These are phyloP conservation scores for Daldinia vernicosa DNA, from an alignment of 495 filamentous ascomycete genomes.

Conservation along the genomic window DNA sequence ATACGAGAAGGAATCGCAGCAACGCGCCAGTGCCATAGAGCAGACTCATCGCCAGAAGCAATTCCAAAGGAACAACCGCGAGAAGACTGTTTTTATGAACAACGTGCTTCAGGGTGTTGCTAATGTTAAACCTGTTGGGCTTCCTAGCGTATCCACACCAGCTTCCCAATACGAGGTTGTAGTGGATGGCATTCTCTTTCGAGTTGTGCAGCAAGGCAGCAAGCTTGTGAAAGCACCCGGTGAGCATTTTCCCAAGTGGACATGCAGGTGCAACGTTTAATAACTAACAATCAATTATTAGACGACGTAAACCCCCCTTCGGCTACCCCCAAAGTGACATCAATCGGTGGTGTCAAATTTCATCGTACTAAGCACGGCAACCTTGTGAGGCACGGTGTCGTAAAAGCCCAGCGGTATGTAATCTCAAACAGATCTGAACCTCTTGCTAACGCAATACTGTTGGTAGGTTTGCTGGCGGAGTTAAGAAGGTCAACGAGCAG, in stretches of 20 bases:
- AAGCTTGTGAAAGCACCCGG: constrained; percentile 81
- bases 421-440: background rate
- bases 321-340: constrained; percentile 79
- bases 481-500: constrained; percentile 77
- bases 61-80: constrained; percentile 66
- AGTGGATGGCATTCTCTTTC: constrained; percentile 80
- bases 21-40: constrained; percentile 78
- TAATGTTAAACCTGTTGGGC: constrained; percentile 45
- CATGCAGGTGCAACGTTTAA: constrained; percentile 6
- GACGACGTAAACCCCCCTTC: constrained; percentile 70
- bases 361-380: constrained; percentile 92
- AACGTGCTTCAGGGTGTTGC: constrained; percentile 49
- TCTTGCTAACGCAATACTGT: constrained; percentile 45
- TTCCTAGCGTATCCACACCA: constrained; percentile 47
- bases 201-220: constrained; percentile 79
- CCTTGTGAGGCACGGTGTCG: constrained; percentile 76
- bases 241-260: constrained; percentile 47
- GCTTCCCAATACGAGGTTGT: constrained; percentile 68
- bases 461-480: constrained; percentile 50
- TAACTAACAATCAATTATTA: constrained; percentile 58
- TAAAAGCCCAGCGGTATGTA: constrained; percentile 73
- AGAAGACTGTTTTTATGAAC: constrained; percentile 65
- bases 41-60: constrained; percentile 71
- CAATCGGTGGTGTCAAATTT: constrained; percentile 84
- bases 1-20: constrained; percentile 77